These are phyloP conservation scores for Myxozyma vanderwaltii DNA, from an alignment of 805 yeast species.

Conservation along the genomic window DNA sequence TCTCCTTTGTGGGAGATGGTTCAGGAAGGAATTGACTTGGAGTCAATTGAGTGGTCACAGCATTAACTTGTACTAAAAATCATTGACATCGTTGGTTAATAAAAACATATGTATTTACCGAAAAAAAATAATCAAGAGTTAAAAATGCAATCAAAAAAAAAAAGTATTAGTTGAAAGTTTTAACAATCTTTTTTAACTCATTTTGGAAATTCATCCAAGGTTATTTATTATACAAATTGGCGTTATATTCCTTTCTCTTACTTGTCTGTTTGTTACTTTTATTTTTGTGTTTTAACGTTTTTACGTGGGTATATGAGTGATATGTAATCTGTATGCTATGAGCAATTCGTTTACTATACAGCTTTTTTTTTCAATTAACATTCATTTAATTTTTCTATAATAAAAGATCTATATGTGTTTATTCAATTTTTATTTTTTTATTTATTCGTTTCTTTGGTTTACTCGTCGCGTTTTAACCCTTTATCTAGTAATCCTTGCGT, in stretches of 20 bases:
- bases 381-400: no score
- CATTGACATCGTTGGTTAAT: no score
- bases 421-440: not conserved
- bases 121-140: no score
- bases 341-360: no score
- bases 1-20: conserved; percentile 99
- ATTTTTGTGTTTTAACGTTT: not conserved
- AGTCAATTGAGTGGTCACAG: conserved; percentile 96
- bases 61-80: conserved; percentile 55
- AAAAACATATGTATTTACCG: no score
- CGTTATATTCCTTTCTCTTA: not conserved
- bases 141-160: no score
- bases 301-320: not conserved
- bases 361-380: no score
- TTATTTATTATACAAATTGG: not conserved
- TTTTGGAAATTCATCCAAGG: not conserved
- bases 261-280: not conserved
- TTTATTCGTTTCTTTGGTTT: not conserved
- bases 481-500: conserved; percentile 26
- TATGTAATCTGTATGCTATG: no score
- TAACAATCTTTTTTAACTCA: not conserved
- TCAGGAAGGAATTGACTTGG: conserved; percentile 94
- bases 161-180: not conserved
- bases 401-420: not conserved
- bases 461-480: conserved; percentile 27